These are phyloP conservation scores for Rhizophagus prolifer DNA, from an alignment of 192 early-diverging fungal species.

Conservation along the genomic window DNA sequence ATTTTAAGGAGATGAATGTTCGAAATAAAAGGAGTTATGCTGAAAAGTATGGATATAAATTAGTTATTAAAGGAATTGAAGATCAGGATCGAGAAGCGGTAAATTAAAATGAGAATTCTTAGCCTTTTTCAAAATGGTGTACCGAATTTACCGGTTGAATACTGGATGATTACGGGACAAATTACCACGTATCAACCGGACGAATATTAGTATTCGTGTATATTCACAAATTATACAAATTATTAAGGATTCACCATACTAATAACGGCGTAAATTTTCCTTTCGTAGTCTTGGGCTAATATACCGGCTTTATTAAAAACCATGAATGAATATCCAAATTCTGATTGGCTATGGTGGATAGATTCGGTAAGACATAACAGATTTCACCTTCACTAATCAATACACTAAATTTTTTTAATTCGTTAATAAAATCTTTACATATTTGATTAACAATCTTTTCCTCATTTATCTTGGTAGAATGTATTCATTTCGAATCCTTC, in stretches of 20 bases:
- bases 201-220: too few species aligned
- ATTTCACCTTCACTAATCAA: too few species aligned
- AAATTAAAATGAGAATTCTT: neutral
- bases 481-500: neutral
- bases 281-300: neutral
- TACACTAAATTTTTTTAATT: too few species aligned
- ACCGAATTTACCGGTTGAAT: too few species aligned
- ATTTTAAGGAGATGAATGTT: neutral
- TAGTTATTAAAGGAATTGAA: neutral
- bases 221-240: too few species aligned
- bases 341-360: constrained; percentile 18
- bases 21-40: neutral
- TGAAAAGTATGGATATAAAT: neutral
- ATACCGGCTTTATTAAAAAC: constrained; percentile 12
- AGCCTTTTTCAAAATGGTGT: too few species aligned
- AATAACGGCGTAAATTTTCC: too few species aligned
- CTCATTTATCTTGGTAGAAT: neutral
- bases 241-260: too few species aligned
- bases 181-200: too few species aligned
- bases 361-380: neutral
- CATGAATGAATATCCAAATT: constrained; percentile 1
- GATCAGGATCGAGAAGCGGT: neutral
- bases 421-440: neutral
- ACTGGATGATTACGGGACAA: too few species aligned
- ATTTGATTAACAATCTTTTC: neutral